phyloP scores from a whole-genome alignment of 2,329 filamentous ascomycete species.

The Colletotrichum euphorbiae region DNA sequence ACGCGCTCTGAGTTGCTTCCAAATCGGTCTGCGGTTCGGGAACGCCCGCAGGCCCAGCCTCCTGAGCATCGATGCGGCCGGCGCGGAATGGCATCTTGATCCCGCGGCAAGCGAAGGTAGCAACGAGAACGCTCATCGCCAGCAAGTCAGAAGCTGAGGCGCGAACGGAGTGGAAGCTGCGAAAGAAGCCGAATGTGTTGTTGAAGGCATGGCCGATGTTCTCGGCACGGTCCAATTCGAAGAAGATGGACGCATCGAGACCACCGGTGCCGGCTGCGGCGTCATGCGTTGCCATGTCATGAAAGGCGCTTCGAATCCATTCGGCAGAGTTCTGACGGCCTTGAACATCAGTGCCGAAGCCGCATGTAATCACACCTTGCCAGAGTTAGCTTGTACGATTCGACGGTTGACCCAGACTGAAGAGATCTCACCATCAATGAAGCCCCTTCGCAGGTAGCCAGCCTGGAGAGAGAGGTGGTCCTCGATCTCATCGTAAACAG shows the following conservation, averaged over 20 bases:
- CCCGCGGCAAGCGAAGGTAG: slow-evolving; percentile 42
- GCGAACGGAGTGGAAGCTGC: slow-evolving; percentile 40
- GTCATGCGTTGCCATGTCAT: slow-evolving; percentile 44
- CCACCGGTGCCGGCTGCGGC: slow-evolving; percentile 41
- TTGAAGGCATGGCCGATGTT: slow-evolving; percentile 42
- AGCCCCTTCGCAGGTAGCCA: slow-evolving; percentile 33
- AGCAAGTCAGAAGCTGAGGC: slow-evolving; percentile 44
- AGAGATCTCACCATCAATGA: slow-evolving; percentile 29
- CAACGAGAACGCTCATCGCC: slow-evolving; percentile 42
- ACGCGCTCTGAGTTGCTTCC: slow-evolving; percentile 43
- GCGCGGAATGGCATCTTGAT: slow-evolving; percentile 45
- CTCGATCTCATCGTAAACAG: slow-evolving; percentile 38
- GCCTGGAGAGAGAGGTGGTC: slow-evolving; percentile 37
- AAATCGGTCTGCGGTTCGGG: slow-evolving; percentile 48
- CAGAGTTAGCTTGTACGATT: neutral
- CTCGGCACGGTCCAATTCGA: slow-evolving; percentile 42
- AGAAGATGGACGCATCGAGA: slow-evolving; percentile 44
- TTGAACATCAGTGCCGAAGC: slow-evolving; percentile 35
- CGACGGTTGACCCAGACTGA: no score
- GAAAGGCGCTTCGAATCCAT: slow-evolving; percentile 46
- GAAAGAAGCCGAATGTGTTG: slow-evolving; percentile 46
- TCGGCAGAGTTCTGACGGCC: slow-evolving; percentile 44
- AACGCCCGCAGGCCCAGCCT: slow-evolving; percentile 48
- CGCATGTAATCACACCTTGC: slow-evolving; percentile 41
- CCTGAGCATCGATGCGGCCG: slow-evolving; percentile 47